Base-by-base conservation (phyloP, 192 early-diverging fungal genomes). In the Funneliformis geosporum region DNA sequence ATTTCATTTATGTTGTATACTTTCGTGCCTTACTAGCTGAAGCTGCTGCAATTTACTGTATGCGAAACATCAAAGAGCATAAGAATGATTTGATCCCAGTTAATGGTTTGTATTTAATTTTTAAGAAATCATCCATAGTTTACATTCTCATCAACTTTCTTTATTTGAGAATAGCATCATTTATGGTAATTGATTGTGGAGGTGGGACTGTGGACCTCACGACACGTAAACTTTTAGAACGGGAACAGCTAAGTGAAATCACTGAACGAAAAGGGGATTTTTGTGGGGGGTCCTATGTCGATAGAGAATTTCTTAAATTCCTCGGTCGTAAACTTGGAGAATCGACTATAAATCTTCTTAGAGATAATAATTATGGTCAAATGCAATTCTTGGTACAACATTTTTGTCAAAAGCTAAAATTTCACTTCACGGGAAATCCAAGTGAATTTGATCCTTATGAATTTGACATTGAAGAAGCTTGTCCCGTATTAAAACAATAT, bases 231-330 rank as follows among this genome's bases (percentile, higher is more conserved):
- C 10, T 74, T 12, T 16, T 16, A 8, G 2, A 27, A 5, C 23
- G 59, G 18, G 18, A n/a, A 2, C 72, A 81, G 23, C 66, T 86
- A 5, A 82, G 83, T 44, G 88, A 89, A 65, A 75, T 86, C 25
- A 86, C 87, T 27, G 82, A 84, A 59, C 84, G 87, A 8, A 80
- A 80, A 14, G 85, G 86, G 25, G 82, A 81, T 23, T 84, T 76
- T 21, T 89, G 86, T 25, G 88, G 88, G 2, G 81, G 80, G 7
- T 72, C 84, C 68, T 86, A 87, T 79, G 60, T 89, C 8, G 88
- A 89, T 73, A 60, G 83, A 40, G 73, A 74, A 60, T 74, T 74
- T 59, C 23, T 74, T 59, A 28, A 25, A 21, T 74, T 38, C 28
- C 73, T 74, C 38, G 10, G 6, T n/a, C 21, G 38, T 18, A 74